A percentile compares a stretch with the other conserved stretches of the same genome.
Conservation (phyloP, 1,139 yeast species). For the Geotrichum carabidarum region DNA sequence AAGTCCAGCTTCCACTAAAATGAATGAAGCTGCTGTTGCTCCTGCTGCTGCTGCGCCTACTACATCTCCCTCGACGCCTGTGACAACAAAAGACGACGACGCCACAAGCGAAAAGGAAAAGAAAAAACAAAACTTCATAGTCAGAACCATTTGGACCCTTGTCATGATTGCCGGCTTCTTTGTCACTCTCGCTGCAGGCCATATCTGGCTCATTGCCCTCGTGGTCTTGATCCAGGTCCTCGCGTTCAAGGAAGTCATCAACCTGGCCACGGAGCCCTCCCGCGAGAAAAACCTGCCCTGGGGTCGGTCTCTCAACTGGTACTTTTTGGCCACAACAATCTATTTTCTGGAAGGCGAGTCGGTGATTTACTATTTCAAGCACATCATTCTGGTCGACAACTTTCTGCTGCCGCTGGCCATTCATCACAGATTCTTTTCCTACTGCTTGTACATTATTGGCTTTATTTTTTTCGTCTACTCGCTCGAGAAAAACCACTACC, state of each 20-base stretch:
- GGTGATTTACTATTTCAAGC: conserved; percentile 56
- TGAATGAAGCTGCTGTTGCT: too few relatives aligned
- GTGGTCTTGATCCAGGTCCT: conserved; percentile 73
- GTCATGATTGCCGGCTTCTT: conserved; percentile 82
- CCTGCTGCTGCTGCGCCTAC: neutral
- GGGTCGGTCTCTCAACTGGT: conserved; percentile 85
- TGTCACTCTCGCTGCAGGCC: conserved; percentile 74
- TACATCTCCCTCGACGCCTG: neutral
- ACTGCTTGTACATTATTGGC: conserved; percentile 79
- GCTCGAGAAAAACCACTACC: conserved; percentile 79
- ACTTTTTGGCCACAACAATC: conserved; percentile 59
- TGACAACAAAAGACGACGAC: neutral
- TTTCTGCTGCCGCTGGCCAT: conserved; percentile 44
- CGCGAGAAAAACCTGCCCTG: conserved; percentile 76
- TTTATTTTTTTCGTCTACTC: conserved; percentile 86
- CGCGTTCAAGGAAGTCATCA: conserved; percentile 86
- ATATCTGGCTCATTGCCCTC: conserved; percentile 65
- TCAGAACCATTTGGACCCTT: conserved; percentile 87
- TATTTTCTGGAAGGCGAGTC: conserved; percentile 87
- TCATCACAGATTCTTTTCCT: conserved; percentile 81
- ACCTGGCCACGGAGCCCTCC: conserved; percentile 74
- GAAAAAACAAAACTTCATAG: conserved; percentile 76
- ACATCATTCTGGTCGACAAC: conserved; percentile 43
- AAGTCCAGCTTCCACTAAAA: too few relatives aligned
- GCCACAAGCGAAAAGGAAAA: conserved; percentile 44